These are phyloP conservation scores for Ilex aquifolium DNA, from an alignment of 257 asterid species.

Conservation along the genomic window DNA sequence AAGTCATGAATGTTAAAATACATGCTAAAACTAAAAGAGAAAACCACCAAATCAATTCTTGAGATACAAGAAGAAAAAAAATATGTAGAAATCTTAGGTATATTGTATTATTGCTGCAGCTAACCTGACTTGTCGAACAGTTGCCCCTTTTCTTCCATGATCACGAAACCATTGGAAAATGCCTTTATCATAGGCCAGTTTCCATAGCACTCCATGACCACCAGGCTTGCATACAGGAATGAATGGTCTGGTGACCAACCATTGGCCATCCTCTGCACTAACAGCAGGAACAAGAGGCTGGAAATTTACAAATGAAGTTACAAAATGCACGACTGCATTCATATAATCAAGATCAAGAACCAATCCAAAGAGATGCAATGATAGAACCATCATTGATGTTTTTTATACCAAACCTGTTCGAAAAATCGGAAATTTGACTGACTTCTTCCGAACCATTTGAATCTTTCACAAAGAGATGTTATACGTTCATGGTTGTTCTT, in stretches of 20 bases:
- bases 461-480: constrained; percentile 63
- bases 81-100: not conserved
- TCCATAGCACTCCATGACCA: constrained; percentile 99
- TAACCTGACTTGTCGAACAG: constrained; percentile 94
- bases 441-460: constrained; percentile 96
- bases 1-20: constrained; percentile 36
- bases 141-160: constrained; percentile 87
- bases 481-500: constrained; percentile 76
- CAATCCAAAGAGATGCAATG: constrained; percentile 8
- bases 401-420: constrained; percentile 64
- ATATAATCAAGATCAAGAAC: constrained; percentile 7
- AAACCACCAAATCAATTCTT: constrained; percentile 2
- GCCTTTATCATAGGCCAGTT: constrained; percentile 90
- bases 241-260: constrained; percentile 69
- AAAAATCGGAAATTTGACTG: constrained; percentile 62
- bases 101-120: constrained; percentile 19
- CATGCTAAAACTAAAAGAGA: constrained; percentile 19
- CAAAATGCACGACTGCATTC: constrained; percentile 16
- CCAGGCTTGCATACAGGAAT: constrained; percentile 94
- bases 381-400: constrained; percentile 12
- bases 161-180: constrained; percentile 82
- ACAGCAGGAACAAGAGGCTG: constrained; percentile 99
- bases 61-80: constrained; percentile 1
- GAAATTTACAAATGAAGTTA: constrained; percentile 34
- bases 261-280: constrained; percentile 87